A percentile compares a stretch with the other conserved stretches of the same genome.
Conservation (phyloP, 768 basidiomycete species). For the Fistulinella prunicolor region DNA sequence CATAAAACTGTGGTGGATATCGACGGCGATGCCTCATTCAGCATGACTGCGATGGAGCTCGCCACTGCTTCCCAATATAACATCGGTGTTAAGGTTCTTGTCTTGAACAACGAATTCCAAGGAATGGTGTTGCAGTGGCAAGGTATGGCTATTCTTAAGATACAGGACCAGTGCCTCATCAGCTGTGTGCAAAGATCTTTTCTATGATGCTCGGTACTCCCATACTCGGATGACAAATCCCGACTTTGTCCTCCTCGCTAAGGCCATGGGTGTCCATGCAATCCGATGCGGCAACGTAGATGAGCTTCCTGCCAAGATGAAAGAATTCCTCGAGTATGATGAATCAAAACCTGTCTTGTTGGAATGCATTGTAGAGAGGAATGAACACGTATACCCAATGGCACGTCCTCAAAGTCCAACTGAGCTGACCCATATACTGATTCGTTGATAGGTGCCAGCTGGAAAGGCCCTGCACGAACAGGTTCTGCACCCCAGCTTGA, state of each 20-base stretch:
- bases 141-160: slow-evolving; percentile 46
- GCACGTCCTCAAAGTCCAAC: slow-evolving; percentile 36
- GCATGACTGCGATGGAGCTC: slow-evolving; percentile 99
- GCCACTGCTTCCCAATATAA: slow-evolving; percentile 86
- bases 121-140: slow-evolving; percentile 99
- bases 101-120: slow-evolving; percentile 96
- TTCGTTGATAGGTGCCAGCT: slow-evolving; percentile 63
- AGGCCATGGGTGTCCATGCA: slow-evolving; percentile 91
- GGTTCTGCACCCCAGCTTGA: slow-evolving; percentile 65
- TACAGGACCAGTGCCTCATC: background rate
- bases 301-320: slow-evolving; percentile 94
- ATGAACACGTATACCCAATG: slow-evolving; percentile 92
- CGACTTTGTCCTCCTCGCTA: slow-evolving; percentile 86
- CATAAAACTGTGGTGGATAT: slow-evolving; percentile 93
- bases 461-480: slow-evolving; percentile 95
- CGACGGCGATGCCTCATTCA: slow-evolving; percentile 97
- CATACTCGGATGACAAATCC: slow-evolving; percentile 96
- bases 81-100: slow-evolving; percentile 93
- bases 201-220: slow-evolving; percentile 95
- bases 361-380: slow-evolving; percentile 83
- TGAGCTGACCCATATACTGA: background rate
- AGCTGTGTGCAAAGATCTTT: slow-evolving; percentile 62
- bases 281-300: slow-evolving; percentile 66
- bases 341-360: slow-evolving; percentile 81
- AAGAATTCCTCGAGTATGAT: slow-evolving; percentile 97